Evolutionary conservation across 2,329 filamentous ascomycete genomes (phyloP).

Genomic region (Phaeophleospora eucalypticola): DNA sequence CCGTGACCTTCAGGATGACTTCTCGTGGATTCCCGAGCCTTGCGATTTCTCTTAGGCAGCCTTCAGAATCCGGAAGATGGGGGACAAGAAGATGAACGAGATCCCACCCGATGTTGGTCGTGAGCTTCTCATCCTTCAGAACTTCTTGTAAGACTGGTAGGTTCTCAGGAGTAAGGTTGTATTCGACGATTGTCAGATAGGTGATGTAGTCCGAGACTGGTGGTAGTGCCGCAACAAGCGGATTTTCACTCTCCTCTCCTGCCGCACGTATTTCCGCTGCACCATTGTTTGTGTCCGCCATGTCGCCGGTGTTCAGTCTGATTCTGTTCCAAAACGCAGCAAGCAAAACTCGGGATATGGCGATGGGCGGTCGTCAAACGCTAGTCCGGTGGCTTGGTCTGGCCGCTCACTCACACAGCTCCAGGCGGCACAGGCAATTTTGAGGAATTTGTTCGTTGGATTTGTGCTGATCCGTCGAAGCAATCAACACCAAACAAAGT

Average conservation of each 20-base stretch:
- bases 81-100: constrained; percentile 70
- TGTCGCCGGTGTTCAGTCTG: constrained; percentile 2
- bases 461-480: too few species aligned
- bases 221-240: constrained; percentile 56
- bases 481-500: too few species aligned
- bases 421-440: not conserved
- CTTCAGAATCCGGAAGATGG: constrained; percentile 60
- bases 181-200: constrained; percentile 73
- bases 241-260: constrained; percentile 36
- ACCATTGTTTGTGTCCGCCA: constrained; percentile 14
- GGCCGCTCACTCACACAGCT: too few species aligned
- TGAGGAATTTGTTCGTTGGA: too few species aligned
- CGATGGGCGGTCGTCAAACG: not conserved
- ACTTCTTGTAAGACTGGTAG: constrained; percentile 65
- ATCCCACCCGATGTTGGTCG: constrained; percentile 79
- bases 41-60: constrained; percentile 69
- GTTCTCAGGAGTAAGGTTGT: constrained; percentile 63
- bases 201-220: constrained; percentile 66
- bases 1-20: constrained; percentile 75
- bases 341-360: too few species aligned
- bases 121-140: constrained; percentile 63
- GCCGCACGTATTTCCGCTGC: not conserved
- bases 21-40: constrained; percentile 75
- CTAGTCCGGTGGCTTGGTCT: constrained; percentile 1
- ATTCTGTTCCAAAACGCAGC: too few species aligned